Conservation (phyloP, 257 asterid genomes). For the Penstemon eatonii region DNA sequence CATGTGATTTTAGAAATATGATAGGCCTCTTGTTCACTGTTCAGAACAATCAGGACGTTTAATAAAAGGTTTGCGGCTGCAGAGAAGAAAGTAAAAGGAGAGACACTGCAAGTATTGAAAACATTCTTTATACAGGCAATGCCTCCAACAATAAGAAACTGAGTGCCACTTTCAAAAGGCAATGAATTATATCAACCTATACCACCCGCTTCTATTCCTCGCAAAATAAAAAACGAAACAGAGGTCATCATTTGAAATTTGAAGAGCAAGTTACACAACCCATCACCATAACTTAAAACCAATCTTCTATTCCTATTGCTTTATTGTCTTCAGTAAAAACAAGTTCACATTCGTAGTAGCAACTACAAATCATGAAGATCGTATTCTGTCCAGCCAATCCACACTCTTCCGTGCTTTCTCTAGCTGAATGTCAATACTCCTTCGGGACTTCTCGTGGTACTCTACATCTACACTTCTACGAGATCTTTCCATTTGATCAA, state of each 20-base stretch:
- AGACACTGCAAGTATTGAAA: background rate
- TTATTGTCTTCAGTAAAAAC: slow-evolving; percentile 20
- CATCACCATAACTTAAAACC: slow-evolving; percentile 40
- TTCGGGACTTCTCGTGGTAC: slow-evolving; percentile 47
- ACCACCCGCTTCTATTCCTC: slow-evolving; percentile 42
- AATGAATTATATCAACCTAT: slow-evolving; percentile 38
- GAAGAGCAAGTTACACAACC: slow-evolving; percentile 34
- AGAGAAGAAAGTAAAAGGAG: background rate
- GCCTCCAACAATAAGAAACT: slow-evolving; percentile 16
- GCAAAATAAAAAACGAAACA: slow-evolving; percentile 16
- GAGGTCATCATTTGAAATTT: slow-evolving; percentile 21
- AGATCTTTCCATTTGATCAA: slow-evolving; percentile 50
- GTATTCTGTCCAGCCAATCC: slow-evolving; percentile 58
- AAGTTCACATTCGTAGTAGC: background rate
- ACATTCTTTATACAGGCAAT: slow-evolving; percentile 25
- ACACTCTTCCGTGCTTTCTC: slow-evolving; percentile 56
- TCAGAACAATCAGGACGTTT: background rate
- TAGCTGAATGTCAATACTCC: slow-evolving; percentile 50
- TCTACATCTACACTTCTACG: slow-evolving; percentile 51
- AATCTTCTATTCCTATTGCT: slow-evolving; percentile 31
- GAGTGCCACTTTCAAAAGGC: slow-evolving; percentile 26
- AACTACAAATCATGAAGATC: slow-evolving; percentile 29
- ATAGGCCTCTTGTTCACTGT: background rate
- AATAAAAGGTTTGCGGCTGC: background rate
- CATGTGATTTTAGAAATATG: too few relatives aligned